Evolutionary conservation across 2,329 filamentous ascomycete genomes (phyloP), one percentile per base, ranked within the genome.

Genomic region (Epichloe brachyelytri): DNA sequence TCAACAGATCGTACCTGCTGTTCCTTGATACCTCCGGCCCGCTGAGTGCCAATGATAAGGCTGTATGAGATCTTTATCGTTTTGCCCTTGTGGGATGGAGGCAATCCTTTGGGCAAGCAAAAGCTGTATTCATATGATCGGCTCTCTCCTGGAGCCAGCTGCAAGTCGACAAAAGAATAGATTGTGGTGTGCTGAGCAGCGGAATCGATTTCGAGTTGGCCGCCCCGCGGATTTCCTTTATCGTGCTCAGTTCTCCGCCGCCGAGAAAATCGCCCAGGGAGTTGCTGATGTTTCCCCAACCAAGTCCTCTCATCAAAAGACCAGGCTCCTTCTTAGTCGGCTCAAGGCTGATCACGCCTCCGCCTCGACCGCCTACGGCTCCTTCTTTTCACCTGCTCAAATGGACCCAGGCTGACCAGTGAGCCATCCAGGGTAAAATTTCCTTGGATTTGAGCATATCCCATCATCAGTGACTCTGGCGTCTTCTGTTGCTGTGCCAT

Each of bases 381-480:
- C 87, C 68, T 95, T 96, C 53, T 90, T 80, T 98, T 98, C 39
- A 97, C 90, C 60, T 94, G 88, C 63, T 98, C 93, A 60, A 98
- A 98, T 0, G 87, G 87, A 0, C 82, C 82, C 39, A 94, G 82
- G 60, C 94, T 91, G 53, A 98, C 82, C 20, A 98, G 71, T 1
- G 93, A 95, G 0, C 89, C 89, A 62, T 98, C 93, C 6, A 98
- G 71, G 0, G 83, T 88, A 59, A 98, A 98, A 0, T 87, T 90
- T 4, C 93, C 93, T 66, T 88, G 86, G 2, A 97, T 80, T 60
- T 98, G 93, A 3, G 88, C 91, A 67, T 95, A 98, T 0, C 90
- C 93, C 93, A 98, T 98, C 82, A 98, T 94, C 50, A 98, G 71
- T 1, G 85, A 83, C 64, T 97, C 90, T 0, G 87, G 82, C 39